Base-by-base conservation (phyloP, 2,329 filamentous ascomycete species). In the Lachnellula cervina region DNA sequence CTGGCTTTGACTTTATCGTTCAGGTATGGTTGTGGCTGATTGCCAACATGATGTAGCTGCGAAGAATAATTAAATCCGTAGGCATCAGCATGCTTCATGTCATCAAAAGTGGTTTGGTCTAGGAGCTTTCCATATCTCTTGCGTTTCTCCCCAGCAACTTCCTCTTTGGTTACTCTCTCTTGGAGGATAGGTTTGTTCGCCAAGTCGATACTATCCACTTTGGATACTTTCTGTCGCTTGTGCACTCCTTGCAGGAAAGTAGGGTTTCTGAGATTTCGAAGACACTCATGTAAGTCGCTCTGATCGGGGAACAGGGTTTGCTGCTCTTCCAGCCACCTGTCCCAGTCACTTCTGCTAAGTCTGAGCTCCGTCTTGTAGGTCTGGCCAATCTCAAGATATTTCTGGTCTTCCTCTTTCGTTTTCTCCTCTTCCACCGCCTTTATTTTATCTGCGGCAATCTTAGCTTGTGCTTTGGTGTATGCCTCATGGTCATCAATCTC, bases 11-110 rank as follows among this genome's bases (percentile, higher is more conserved):
- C 43, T 32, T 54, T 50, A 17, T 56, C 61, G 51, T 60, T 61
- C 4, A 55, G 51, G 11, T 47, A 49, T 40, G 54, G 56, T n/a
- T 59, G 80, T 57, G 85, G 81, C 65, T 87, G 84, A 37, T 74
- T 74, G 19, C 82, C 81, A 56, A 84, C 74, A 68, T 80, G 81
- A 57, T 76, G 77, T 2, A 78, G 76, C 51, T 82, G 78, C 9
- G 78, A 74, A 61, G 85, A 82, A 61, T 84, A 82, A 57, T 83
- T 79, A 62, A 85, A 84, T 16, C 79, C 78, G 63, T 85, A 86
- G 1, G 77, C 75, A 58, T 79, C 75, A 7, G 83, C 81, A 76
- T 69, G 85, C 81, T 65, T 86, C 79, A 52, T 61, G 48, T 66
- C 64, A 25, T 69, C 65, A 40, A 65, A 69, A 14, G 64, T 64